Evolutionary conservation across 441 rosid species (phyloP), one percentile per base, ranked within the genome.

Genomic region (Brassica hybrid): DNA sequence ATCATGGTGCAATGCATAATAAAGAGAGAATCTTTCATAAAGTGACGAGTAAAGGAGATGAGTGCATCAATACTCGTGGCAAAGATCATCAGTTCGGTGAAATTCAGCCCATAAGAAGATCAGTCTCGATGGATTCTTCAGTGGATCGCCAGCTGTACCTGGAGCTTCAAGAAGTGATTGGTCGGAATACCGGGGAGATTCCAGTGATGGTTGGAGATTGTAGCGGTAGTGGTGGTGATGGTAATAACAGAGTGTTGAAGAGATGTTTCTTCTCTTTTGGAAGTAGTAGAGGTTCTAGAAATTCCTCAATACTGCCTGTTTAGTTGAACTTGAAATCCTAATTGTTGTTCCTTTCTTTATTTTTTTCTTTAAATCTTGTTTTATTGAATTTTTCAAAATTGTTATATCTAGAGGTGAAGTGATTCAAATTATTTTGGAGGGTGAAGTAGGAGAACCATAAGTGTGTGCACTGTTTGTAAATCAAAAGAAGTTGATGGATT

Each of bases 51-150:
- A 85, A 78, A 89, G 94, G 89, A 54, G 89, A 84, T 57, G 94
- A 89, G 74, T 86, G 87, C 74, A 89, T 94, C 45, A 73, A 84
- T 59, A 78, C 83, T 56, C 82, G 94, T 69, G 80, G 84, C 62
- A 84, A 84, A 80, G 82, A 85, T 67, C 75, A 83, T 27, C 85
- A 77, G 36, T 86, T 84, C 16, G 74, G 81, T 27, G 75, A 14
- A 38, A 79, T 83, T 65, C 91, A 88, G n/a, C 86, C 88, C 3
- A 85, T 90, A 72, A 81, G 92, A 86, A 86, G 94, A 86, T 90
- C 92, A 1, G 82, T 90, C 71, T 90, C 94, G 4, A 82, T 88
- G 71, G 92, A 90, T 79, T 90, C 94, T 7, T 92, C 95, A 21
- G 88, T 71, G 14, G 94, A 91, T 69, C 85, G 84, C 36, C 89